Evolutionary conservation across 192 early-diverging fungal species (phyloP).

Genomic region (Mortierella hygrophila): DNA sequence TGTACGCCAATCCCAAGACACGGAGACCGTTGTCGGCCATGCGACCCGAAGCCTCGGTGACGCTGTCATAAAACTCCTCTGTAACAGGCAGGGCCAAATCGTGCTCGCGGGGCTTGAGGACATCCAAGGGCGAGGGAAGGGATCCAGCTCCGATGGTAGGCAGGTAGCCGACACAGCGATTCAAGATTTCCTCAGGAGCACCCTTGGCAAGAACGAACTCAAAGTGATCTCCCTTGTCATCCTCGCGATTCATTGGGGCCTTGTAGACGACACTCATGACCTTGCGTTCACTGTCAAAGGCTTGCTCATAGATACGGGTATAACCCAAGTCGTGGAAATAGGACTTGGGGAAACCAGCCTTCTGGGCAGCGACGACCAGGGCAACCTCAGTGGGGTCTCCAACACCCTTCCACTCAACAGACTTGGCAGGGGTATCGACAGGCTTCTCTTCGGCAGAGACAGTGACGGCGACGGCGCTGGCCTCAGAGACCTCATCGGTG

Average conservation of each 20-base stretch:
- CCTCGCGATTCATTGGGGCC: slow-evolving; percentile 15
- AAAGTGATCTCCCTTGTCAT: slow-evolving; percentile 13
- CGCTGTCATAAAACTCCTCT: slow-evolving; percentile 71
- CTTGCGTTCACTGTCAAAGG: slow-evolving; percentile 96
- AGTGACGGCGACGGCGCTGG: neutral
- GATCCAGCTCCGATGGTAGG: slow-evolving; percentile 25
- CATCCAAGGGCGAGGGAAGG: slow-evolving; percentile 34
- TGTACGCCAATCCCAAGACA: slow-evolving; percentile 89
- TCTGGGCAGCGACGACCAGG: slow-evolving; percentile 86
- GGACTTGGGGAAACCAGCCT: slow-evolving; percentile 79
- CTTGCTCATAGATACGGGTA: slow-evolving; percentile 80
- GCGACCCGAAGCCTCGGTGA: slow-evolving; percentile 68
- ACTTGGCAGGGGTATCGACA: neutral
- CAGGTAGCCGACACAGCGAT: slow-evolving; percentile 73
- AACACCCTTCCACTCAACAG: slow-evolving; percentile 72
- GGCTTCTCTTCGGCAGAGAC: neutral
- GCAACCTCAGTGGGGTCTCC: slow-evolving; percentile 98
- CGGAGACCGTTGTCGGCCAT: slow-evolving; percentile 92
- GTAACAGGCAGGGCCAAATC: slow-evolving; percentile 61
- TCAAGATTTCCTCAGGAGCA: slow-evolving; percentile 92
- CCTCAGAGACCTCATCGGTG: too few species aligned
- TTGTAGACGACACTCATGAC: slow-evolving; percentile 91
- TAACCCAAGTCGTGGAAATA: slow-evolving; percentile 74
- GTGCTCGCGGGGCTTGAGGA: slow-evolving; percentile 43
- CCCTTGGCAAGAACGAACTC: slow-evolving; percentile 87